These are phyloP conservation scores for Leccinum uliginosum DNA, from an alignment of 768 basidiomycete genomes.

Conservation along the genomic window DNA sequence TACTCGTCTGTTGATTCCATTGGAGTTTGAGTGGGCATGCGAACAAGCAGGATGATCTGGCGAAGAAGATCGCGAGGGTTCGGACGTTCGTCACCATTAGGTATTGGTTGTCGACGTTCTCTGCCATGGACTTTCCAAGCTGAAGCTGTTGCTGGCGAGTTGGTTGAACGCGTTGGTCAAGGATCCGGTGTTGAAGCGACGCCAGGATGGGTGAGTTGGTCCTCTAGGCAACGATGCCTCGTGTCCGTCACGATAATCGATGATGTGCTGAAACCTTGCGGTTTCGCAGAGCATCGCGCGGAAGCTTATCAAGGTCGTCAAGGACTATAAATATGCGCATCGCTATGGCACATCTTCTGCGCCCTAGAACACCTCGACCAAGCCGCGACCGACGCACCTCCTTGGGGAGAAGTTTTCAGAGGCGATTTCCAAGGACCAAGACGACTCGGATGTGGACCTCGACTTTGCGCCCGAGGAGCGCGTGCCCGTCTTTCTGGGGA, in stretches of 20 bases:
- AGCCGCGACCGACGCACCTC: constrained; percentile 39
- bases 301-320: constrained; percentile 77
- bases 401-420: constrained; percentile 67
- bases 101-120: constrained; percentile 90
- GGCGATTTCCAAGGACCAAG: constrained; percentile 42
- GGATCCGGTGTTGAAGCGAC: constrained; percentile 65
- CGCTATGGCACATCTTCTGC: constrained; percentile 27
- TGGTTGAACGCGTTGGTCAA: constrained; percentile 78
- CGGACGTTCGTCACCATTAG: constrained; percentile 87
- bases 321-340: constrained; percentile 73
- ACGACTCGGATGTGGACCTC: constrained; percentile 72
- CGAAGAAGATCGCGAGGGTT: constrained; percentile 75
- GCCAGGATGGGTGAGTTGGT: constrained; percentile 64
- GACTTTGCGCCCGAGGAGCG: constrained; percentile 63
- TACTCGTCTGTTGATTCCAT: constrained; percentile 84
- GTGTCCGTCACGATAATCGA: not conserved
- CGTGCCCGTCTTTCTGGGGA: constrained; percentile 34
- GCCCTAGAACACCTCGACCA: constrained; percentile 31
- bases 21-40: constrained; percentile 60
- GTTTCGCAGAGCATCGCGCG: constrained; percentile 65
- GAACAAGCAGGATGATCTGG: constrained; percentile 56
- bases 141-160: constrained; percentile 65
- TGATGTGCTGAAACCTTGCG: constrained; percentile 4
- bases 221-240: not conserved
- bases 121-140: constrained; percentile 81